These are phyloP conservation scores for Thelonectria olida DNA, from an alignment of 2,329 filamentous ascomycete species.

Conservation along the genomic window DNA sequence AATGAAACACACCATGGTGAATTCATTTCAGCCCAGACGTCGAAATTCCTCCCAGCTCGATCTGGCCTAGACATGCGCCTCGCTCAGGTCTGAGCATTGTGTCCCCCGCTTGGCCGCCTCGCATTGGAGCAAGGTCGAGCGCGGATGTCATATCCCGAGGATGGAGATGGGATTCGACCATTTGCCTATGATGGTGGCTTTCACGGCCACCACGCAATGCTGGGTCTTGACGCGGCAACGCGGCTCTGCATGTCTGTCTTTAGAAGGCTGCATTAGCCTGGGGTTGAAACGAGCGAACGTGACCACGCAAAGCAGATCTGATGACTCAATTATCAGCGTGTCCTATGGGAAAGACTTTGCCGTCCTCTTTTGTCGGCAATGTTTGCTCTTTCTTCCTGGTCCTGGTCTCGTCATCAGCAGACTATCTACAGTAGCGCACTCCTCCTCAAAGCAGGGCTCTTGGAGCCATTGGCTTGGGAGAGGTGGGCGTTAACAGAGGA, in stretches of 20 bases:
- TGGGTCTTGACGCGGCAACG: neutral
- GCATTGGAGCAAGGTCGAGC: neutral
- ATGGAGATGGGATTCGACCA: conserved; percentile 14
- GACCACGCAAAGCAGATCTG: conserved; percentile 1
- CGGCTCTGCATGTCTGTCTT: conserved; percentile 6
- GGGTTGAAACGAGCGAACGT: neutral
- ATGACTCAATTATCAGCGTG: neutral
- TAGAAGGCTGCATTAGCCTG: neutral
- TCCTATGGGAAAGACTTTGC: neutral
- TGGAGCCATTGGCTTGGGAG: no score
- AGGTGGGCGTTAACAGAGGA: no score
- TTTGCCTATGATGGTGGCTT: conserved; percentile 1
- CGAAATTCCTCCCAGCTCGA: neutral
- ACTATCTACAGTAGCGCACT: neutral
- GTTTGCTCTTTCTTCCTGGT: neutral
- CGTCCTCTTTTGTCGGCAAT: neutral
- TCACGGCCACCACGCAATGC: neutral
- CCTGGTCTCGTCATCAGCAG: neutral
- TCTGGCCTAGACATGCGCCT: neutral
- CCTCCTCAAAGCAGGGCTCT: no score
- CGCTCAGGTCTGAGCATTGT: neutral
- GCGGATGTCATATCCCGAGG: neutral
- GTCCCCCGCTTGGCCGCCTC: neutral
- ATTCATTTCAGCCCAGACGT: neutral
- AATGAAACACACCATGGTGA: neutral